Evolutionary conservation across 148 eudicot genomes (phyloP), one percentile per base, ranked within the genome.

Genomic region (Cornus suecica): DNA sequence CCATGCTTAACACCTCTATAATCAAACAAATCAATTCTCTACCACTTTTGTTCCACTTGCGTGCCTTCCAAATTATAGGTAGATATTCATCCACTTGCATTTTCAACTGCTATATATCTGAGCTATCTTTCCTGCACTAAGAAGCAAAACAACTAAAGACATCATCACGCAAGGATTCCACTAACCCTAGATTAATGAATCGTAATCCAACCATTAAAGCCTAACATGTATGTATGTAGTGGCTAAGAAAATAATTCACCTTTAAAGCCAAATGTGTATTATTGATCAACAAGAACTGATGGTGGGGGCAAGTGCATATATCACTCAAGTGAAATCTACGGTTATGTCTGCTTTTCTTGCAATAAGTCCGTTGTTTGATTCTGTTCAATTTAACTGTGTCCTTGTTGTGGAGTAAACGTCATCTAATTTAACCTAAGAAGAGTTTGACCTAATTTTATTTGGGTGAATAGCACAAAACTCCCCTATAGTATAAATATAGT

Each of bases 141-240:
- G 20, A 58, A 58, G 20, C 23, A 20, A 58, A 41, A 41, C n/a
- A n/a, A 4, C 3, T 58, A 58, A 58, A 18, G 7, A 58, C 25
- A 13, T n/a, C 52, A 68, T 14, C 27, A 34, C 2, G 52, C 24
- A 68, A 34, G 52, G 29, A 68, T 23, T 24, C 71, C 51, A 68
- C 71, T 68, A 68, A 30, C 8, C 71, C 52, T 68, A 24, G 10
- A 34, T 41, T 68, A 68, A 68, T 68, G 71, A 68, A 68, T 34
- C 10, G 51, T 37, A 68, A 27, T 37, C 71, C 71, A 37, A 15
- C 18, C 28, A 13, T 68, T 68, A 68, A 68, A 34, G 71, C 28
- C 7, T 3, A 34, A 7, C 7, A 32, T 34, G n/a, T 31, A 67
- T 22, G n/a, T n/a, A n/a, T 67, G 11, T 67, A 18, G 48, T 18